Evolutionary conservation across 352 stramenopile genomes (phyloP).

Genomic region (Phytophthora cactorum): DNA sequence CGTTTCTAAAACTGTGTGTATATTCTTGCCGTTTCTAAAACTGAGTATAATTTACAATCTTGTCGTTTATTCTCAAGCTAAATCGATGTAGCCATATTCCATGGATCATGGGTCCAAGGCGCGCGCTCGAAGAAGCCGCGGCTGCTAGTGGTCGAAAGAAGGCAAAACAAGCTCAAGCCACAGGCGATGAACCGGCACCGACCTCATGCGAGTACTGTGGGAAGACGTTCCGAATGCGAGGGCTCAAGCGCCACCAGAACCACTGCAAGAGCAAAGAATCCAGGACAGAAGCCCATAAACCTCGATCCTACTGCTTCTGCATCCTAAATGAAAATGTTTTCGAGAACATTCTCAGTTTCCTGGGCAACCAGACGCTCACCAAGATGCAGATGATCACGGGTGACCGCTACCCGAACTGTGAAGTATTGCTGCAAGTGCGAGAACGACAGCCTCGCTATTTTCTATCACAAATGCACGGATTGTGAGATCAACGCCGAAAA

Average conservation of each 20-base stretch:
- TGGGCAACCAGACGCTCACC: constrained; percentile 21
- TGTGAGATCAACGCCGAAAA: background rate
- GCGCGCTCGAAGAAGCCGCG: background rate
- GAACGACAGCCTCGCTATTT: constrained; percentile 14
- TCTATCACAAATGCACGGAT: background rate
- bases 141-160: background rate
- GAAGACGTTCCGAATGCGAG: background rate
- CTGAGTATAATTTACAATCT: background rate
- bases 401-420: constrained; percentile 9
- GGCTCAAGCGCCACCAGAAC: constrained; percentile 1
- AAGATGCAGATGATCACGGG: constrained; percentile 23
- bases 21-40: background rate
- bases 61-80: too few relatives aligned
- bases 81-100: too few relatives aligned
- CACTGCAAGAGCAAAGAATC: background rate
- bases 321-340: constrained; percentile 13
- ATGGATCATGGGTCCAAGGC: too few relatives aligned
- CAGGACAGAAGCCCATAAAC: background rate
- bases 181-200: background rate
- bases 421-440: constrained; percentile 26
- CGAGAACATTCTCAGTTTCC: constrained; percentile 19
- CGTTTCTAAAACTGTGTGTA: background rate
- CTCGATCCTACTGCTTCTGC: constrained; percentile 10
- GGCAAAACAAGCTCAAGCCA: background rate
- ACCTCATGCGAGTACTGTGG: background rate